phyloP scores from a whole-genome alignment of 1,284 basidiomycete genomes.

The Cutaneotrichosporon cyanovorans region DNA sequence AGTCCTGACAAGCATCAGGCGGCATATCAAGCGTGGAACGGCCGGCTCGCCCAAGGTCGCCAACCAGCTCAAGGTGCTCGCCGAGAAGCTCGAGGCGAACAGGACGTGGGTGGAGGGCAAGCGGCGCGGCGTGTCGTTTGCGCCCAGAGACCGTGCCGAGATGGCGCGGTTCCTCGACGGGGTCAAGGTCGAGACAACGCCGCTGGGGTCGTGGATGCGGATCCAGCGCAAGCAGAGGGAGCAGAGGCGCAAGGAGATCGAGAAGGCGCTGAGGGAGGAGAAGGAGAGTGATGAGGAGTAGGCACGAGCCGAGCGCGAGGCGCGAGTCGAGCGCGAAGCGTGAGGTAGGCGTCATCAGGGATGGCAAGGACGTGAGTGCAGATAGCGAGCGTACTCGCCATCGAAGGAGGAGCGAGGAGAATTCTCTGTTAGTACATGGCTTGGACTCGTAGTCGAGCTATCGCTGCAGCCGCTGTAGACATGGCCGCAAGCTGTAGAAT shows the following conservation, averaged over 20 bases:
- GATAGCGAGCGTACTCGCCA: too few species aligned
- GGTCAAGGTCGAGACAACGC: constrained; percentile 60
- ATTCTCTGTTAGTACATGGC: too few species aligned
- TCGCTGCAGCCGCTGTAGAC: too few species aligned
- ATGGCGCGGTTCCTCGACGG: constrained; percentile 66
- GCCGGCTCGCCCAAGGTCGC: constrained; percentile 48
- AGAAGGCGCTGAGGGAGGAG: constrained; percentile 45
- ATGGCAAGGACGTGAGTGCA: too few species aligned
- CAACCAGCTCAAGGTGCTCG: constrained; percentile 58
- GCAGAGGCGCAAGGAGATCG: constrained; percentile 58
- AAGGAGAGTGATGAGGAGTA: too few species aligned
- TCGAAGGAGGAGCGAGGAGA: too few species aligned
- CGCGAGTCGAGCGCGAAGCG: too few species aligned
- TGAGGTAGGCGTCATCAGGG: too few species aligned
- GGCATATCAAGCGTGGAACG: constrained; percentile 55
- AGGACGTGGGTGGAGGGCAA: constrained; percentile 65
- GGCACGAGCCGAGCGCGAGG: too few species aligned
- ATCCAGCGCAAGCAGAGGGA: constrained; percentile 73
- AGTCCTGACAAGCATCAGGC: constrained; percentile 63
- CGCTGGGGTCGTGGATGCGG: constrained; percentile 70
- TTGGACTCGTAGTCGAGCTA: too few species aligned
- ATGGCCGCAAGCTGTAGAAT: too few species aligned
- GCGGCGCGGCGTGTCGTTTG: constrained; percentile 62
- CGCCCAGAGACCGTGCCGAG: constrained; percentile 57
- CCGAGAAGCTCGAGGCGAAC: constrained; percentile 79